Conservation (phyloP, 495 filamentous ascomycete genomes). For the Podospora pseudocomata region DNA sequence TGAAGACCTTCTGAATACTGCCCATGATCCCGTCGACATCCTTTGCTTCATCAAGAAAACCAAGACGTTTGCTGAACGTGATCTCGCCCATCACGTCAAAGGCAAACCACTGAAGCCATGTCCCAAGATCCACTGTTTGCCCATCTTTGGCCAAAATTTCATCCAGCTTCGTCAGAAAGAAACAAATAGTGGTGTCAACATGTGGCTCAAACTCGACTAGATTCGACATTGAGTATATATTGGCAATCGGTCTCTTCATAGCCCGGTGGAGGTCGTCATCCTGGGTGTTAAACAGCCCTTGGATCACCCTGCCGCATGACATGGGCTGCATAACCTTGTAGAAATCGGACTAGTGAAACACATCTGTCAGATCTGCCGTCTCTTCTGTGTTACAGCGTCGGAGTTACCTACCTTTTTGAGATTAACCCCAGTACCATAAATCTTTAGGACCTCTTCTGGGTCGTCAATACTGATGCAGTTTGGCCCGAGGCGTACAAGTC, state of each 20-base stretch:
- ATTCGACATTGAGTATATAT: slow-evolving; percentile 19
- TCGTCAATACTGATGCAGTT: slow-evolving; percentile 44
- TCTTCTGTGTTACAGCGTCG: not conserved
- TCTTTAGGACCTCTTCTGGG: slow-evolving; percentile 28
- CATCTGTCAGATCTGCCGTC: not conserved
- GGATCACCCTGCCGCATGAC: slow-evolving; percentile 16
- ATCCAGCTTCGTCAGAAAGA: slow-evolving; percentile 15
- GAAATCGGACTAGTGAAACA: slow-evolving; percentile 14
- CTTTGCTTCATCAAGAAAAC: slow-evolving; percentile 20
- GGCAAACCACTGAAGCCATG: slow-evolving; percentile 24
- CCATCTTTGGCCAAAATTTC: not conserved
- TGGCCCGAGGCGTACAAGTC: slow-evolving; percentile 51
- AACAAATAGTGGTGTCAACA: slow-evolving; percentile 14
- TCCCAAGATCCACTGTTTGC: slow-evolving; percentile 13
- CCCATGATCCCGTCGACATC: slow-evolving; percentile 22
- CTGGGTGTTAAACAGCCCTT: slow-evolving; percentile 26
- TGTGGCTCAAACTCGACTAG: slow-evolving; percentile 19
- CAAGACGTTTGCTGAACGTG: slow-evolving; percentile 20
- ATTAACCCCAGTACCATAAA: slow-evolving; percentile 31
- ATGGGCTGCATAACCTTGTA: slow-evolving; percentile 19
- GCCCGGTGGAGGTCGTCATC: slow-evolving; percentile 23
- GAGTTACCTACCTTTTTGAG: slow-evolving; percentile 22
- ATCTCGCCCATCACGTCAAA: slow-evolving; percentile 27
- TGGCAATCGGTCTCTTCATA: slow-evolving; percentile 16
- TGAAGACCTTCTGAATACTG: slow-evolving; percentile 14